Evolutionary conservation across 2,329 filamentous ascomycete species (phyloP).

Genomic region (Chaetoscypha palmicola): DNA sequence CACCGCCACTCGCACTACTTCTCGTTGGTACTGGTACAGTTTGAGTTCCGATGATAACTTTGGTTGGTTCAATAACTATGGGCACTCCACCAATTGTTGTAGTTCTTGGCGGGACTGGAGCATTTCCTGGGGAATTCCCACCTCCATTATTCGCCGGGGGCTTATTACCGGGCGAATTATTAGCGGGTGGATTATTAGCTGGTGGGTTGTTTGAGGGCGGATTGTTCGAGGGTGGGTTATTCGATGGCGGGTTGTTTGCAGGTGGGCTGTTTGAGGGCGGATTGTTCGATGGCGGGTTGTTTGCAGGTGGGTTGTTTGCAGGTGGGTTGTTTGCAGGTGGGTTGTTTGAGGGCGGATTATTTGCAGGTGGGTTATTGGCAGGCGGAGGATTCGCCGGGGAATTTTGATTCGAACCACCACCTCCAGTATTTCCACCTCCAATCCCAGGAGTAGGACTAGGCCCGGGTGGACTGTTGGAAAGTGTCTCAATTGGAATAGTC

Average conservation of each 20-base stretch:
- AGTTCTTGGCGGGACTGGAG: not conserved
- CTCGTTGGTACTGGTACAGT: conserved; percentile 14
- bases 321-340: not conserved
- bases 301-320: not conserved
- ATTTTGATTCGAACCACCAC: not conserved
- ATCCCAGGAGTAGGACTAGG: not conserved
- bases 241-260: not conserved
- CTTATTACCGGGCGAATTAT: not conserved
- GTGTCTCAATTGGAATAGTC: conserved; percentile 1
- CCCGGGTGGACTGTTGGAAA: not conserved
- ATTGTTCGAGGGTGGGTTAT: not conserved
- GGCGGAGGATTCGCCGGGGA: not conserved
- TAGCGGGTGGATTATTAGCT: not conserved
- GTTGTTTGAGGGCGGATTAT: not conserved
- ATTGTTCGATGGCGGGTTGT: not conserved
- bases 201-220: not conserved
- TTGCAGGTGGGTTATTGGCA: not conserved
- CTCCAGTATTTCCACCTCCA: not conserved
- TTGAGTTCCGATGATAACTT: conserved; percentile 22
- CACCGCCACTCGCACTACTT: not conserved
- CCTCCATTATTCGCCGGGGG: not conserved
- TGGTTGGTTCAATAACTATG: conserved; percentile 17
- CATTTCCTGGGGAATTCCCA: not conserved
- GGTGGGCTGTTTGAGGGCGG: not conserved
- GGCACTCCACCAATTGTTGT: conserved; percentile 17